A percentile compares a stretch with the other conserved stretches of the same genome.
Evolutionary conservation across 805 yeast species (phyloP).

Genomic region (Metschnikowia rubicola): DNA sequence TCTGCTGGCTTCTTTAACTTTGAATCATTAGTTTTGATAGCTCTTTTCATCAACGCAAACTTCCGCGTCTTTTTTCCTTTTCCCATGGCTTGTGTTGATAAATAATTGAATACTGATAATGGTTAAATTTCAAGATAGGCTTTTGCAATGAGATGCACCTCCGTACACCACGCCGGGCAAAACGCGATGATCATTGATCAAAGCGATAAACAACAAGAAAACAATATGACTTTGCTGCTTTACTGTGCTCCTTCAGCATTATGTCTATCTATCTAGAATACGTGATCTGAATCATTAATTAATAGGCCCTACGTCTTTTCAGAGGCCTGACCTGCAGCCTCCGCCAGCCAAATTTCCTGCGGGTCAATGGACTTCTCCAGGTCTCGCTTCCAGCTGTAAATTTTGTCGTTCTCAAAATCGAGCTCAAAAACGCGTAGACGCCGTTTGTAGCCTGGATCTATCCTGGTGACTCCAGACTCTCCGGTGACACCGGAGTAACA

Average conservation of each 20-base stretch:
- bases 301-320: neutral
- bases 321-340: constrained; percentile 2
- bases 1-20: constrained; percentile 30
- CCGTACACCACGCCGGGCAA: constrained; percentile 13
- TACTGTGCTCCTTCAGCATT: too few species aligned
- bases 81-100: constrained; percentile 57
- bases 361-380: constrained; percentile 11
- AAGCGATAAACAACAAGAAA: neutral
- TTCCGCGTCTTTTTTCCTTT: constrained; percentile 95
- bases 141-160: constrained; percentile 13
- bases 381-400: constrained; percentile 40
- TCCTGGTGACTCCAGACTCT: constrained; percentile 29
- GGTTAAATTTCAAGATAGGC: neutral
- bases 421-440: constrained; percentile 35
- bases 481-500: constrained; percentile 41
- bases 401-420: constrained; percentile 21
- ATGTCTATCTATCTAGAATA: too few species aligned
- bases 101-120: neutral
- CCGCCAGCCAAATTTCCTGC: constrained; percentile 17
- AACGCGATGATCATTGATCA: neutral
- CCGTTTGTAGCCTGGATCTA: constrained; percentile 27
- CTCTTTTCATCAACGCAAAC: constrained; percentile 89
- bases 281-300: too few species aligned
- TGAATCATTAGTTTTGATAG: constrained; percentile 69
- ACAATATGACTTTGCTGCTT: too few species aligned